Percentiles rank a stretch among this genome's conserved stretches.
phyloP scores from a whole-genome alignment of 2,329 filamentous ascomycete genomes.

The Beauveria sp. region DNA sequence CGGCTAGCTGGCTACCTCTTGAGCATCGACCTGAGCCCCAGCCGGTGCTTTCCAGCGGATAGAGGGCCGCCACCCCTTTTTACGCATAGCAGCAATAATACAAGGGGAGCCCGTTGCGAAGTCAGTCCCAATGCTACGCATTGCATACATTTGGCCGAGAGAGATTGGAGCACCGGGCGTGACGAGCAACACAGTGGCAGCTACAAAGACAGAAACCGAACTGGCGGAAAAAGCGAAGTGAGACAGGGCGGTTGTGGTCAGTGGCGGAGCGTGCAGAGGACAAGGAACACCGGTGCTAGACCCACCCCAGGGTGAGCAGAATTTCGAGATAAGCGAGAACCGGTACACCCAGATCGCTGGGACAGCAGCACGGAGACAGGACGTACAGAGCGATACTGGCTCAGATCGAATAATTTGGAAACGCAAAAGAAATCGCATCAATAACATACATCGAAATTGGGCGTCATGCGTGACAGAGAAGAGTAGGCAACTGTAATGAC shows the following conservation, averaged over 20 bases:
- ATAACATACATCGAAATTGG: neutral
- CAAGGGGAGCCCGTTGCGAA: too few species aligned
- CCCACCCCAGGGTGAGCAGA: neutral
- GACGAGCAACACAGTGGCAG: neutral
- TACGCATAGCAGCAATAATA: too few species aligned
- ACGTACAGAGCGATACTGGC: neutral
- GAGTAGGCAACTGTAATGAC: too few species aligned
- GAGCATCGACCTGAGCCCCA: neutral
- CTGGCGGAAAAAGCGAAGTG: neutral
- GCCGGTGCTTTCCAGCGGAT: neutral
- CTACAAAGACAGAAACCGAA: neutral
- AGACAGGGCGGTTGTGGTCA: neutral
- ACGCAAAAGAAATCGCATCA: neutral
- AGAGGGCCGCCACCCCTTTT: neutral
- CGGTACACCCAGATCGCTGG: constrained; percentile 26
- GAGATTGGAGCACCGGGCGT: neutral
- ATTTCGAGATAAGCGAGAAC: constrained; percentile 24
- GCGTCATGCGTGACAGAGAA: neutral
- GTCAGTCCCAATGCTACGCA: too few species aligned
- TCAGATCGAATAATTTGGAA: neutral
- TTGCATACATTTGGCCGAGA: too few species aligned
- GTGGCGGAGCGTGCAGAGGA: neutral
- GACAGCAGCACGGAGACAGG: constrained; percentile 12
- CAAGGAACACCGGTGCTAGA: neutral
- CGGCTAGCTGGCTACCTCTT: neutral